A percentile compares a stretch with the other conserved stretches of the same genome.
Conservation (phyloP, 2,329 filamentous ascomycete genomes). For the Fusarium sp. region DNA sequence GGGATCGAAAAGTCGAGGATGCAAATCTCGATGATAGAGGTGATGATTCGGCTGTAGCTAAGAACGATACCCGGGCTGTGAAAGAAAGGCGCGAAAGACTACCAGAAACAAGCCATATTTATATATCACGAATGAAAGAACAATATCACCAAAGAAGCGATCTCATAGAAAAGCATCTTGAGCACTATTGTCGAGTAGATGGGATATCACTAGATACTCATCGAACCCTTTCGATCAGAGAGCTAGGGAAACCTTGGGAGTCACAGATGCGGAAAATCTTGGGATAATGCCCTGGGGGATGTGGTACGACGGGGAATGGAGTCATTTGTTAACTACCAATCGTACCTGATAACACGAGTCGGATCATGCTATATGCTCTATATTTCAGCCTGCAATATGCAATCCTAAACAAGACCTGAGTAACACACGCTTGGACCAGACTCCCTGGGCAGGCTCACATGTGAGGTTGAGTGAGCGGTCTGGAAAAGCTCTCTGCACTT, state of each 20-base stretch:
- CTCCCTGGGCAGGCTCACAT: slow-evolving; percentile 11
- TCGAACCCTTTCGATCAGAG: background rate
- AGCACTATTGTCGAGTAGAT: background rate
- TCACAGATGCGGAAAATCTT: background rate
- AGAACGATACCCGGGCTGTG: slow-evolving; percentile 31
- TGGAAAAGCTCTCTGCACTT: background rate
- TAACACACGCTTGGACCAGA: slow-evolving; percentile 15
- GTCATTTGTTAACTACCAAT: slow-evolving; percentile 7
- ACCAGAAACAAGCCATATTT: slow-evolving; percentile 1
- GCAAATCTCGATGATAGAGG: background rate
- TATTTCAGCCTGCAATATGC: slow-evolving; percentile 19
- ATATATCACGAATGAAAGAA: slow-evolving; percentile 2
- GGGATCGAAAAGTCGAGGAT: background rate
- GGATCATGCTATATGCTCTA: slow-evolving; percentile 21
- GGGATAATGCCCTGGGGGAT: background rate
- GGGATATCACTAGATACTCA: background rate
- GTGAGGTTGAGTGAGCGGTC: slow-evolving; percentile 16
- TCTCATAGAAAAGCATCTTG: background rate
- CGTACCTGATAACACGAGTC: slow-evolving; percentile 9
- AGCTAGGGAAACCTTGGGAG: background rate
- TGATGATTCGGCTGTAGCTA: background rate
- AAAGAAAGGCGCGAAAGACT: slow-evolving; percentile 17
- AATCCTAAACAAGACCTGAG: background rate
- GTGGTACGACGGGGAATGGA: slow-evolving; percentile 28
- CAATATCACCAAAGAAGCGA: background rate